Base-by-base conservation (phyloP, 768 basidiomycete genomes). In the Hygrophorus russula region DNA sequence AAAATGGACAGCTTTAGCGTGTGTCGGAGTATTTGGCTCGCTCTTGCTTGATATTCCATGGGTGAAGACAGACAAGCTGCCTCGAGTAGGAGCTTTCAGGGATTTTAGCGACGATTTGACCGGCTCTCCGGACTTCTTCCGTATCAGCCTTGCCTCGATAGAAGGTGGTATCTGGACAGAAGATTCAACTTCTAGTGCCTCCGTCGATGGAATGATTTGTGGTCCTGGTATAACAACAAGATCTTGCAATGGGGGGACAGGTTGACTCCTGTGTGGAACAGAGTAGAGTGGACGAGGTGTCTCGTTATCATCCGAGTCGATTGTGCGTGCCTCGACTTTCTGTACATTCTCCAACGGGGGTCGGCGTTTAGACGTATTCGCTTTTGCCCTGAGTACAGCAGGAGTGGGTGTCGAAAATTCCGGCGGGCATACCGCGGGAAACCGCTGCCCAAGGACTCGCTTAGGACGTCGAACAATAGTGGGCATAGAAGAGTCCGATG, bases 111-210 rank as follows among this genome's bases (percentile, higher is more conserved):
- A 90, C 2, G 90, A 80, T 60, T 90, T 92, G 55, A 98, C 78
- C 4, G 87, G 79, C 63, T 96, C 87, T 30, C 94, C 93, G 11
- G 88, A 89, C 64, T 96, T 97, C 63, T 97, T 97, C 47, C 91
- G 78, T 28, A 89, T 67, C 41, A 84, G 65, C 41, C 69, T 64
- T 14, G 72, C 56, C 47, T 65, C 59, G 35, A 57, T 56, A 31
- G 50, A 46, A 9, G 61, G 49, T 35, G 50, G 53, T 45, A 50
- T 52, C 42, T 59, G 46, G 7, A 56, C 50, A 41, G 59, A 55
- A 17, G 60, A 51, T 18, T 39, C 36, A 5, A 28, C 14, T 12
- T 42, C 31, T 2, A 10, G 20, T 34, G 30, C 20, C 20, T 13
- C 31, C 14, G 17, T 15, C 13, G 29, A 31, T 19, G 1, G 10